These are phyloP conservation scores for Coniella lustricola DNA, from an alignment of 2,329 filamentous ascomycete species.

Conservation along the genomic window DNA sequence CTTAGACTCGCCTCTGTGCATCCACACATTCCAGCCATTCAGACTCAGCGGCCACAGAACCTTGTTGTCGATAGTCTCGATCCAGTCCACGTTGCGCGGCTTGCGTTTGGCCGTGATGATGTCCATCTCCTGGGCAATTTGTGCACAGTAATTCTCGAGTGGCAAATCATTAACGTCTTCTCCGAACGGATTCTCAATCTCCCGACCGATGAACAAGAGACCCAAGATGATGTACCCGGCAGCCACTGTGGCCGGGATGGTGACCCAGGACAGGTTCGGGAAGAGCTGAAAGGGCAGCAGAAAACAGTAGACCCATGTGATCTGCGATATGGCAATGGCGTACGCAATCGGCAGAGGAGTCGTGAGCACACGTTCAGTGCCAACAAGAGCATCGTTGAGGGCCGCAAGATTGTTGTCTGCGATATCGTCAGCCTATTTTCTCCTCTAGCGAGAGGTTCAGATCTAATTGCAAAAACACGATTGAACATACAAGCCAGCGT, in stretches of 20 bases:
- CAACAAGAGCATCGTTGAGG: slow-evolving; percentile 59
- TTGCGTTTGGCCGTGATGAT: slow-evolving; percentile 50
- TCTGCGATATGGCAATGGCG: slow-evolving; percentile 68
- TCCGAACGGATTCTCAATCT: slow-evolving; percentile 66
- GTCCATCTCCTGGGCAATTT: slow-evolving; percentile 58
- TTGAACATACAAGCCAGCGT: slow-evolving; percentile 38
- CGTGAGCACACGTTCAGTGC: slow-evolving; percentile 65
- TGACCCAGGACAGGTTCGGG: slow-evolving; percentile 54
- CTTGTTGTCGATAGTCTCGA: slow-evolving; percentile 30
- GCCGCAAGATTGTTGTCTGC: slow-evolving; percentile 38
- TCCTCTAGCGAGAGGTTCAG: not conserved
- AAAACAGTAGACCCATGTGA: slow-evolving; percentile 69
- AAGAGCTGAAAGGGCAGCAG: slow-evolving; percentile 67
- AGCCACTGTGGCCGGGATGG: slow-evolving; percentile 59
- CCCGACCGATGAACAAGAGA: slow-evolving; percentile 57
- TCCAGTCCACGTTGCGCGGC: slow-evolving; percentile 44
- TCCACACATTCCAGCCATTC: slow-evolving; percentile 41
- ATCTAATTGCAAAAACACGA: not conserved
- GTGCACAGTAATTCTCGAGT: slow-evolving; percentile 57
- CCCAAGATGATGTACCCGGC: slow-evolving; percentile 69
- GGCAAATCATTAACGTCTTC: slow-evolving; percentile 62
- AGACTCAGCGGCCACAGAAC: slow-evolving; percentile 36
- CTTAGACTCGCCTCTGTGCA: slow-evolving; percentile 36
- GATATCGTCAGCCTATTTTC: not conserved
- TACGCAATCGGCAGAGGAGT: slow-evolving; percentile 69